Evolutionary conservation across 1,284 basidiomycete species (phyloP).

Genomic region (Microbotryum intermedium): DNA sequence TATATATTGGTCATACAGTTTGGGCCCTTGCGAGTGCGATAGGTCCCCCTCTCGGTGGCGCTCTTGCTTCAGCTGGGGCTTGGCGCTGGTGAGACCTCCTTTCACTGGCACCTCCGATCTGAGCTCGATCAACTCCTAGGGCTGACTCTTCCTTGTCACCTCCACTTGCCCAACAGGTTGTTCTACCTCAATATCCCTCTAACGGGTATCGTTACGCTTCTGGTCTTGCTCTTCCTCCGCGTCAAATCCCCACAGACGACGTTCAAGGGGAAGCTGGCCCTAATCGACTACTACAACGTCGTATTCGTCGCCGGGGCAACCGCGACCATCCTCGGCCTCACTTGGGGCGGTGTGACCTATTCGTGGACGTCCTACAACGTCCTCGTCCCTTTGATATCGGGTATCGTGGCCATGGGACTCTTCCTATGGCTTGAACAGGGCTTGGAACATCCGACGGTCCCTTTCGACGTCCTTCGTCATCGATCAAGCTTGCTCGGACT

Average conservation of each 20-base stretch:
- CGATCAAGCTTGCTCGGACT: slow-evolving; percentile 36
- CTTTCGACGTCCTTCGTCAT: slow-evolving; percentile 35
- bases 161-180: not conserved
- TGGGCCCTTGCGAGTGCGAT: slow-evolving; percentile 22
- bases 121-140: no score
- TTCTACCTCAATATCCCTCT: slow-evolving; percentile 34
- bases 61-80: slow-evolving; percentile 37
- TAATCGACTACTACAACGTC: slow-evolving; percentile 38
- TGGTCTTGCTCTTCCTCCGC: slow-evolving; percentile 32
- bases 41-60: slow-evolving; percentile 42
- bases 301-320: slow-evolving; percentile 25
- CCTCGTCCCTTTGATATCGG: slow-evolving; percentile 37
- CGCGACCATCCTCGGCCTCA: slow-evolving; percentile 36
- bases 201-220: slow-evolving; percentile 27
- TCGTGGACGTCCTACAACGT: slow-evolving; percentile 37
- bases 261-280: slow-evolving; percentile 36
- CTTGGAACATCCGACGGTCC: slow-evolving; percentile 35
- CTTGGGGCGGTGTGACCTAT: slow-evolving; percentile 39
- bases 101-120: no score
- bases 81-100: slow-evolving; percentile 39
- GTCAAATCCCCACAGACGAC: slow-evolving; percentile 37
- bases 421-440: slow-evolving; percentile 32
- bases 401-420: slow-evolving; percentile 34
- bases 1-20: slow-evolving; percentile 4
- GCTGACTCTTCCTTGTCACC: not conserved